A percentile compares a stretch with the other conserved stretches of the same genome.
These are phyloP conservation scores for Cladobotryum mycophilum DNA, from an alignment of 2,329 filamentous ascomycete genomes.

Conservation along the genomic window DNA sequence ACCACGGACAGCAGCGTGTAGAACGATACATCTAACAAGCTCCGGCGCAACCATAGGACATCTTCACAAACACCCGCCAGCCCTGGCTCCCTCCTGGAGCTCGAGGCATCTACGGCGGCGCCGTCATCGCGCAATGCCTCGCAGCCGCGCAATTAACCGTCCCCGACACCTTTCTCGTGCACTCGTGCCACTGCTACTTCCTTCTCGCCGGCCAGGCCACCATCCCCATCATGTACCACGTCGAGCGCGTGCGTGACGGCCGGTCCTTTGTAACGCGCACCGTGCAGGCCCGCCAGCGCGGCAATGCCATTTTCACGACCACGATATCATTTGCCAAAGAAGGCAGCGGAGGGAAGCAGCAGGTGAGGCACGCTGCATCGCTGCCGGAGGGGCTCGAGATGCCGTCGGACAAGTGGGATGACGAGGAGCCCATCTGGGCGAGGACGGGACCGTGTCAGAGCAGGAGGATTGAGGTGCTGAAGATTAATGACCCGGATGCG, in stretches of 20 bases:
- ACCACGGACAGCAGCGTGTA: too few species aligned
- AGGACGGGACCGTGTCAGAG: constrained; percentile 45
- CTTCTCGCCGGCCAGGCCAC: constrained; percentile 80
- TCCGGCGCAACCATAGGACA: constrained; percentile 49
- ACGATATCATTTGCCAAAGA: constrained; percentile 82
- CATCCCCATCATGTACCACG: constrained; percentile 88
- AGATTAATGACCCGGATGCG: constrained; percentile 24
- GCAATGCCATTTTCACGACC: constrained; percentile 88
- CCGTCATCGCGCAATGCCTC: constrained; percentile 87
- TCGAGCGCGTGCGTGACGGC: constrained; percentile 88
- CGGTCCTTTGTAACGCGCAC: constrained; percentile 86
- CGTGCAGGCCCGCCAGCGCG: constrained; percentile 88
- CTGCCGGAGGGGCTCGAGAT: constrained; percentile 43
- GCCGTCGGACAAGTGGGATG: constrained; percentile 34
- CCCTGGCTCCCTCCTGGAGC: constrained; percentile 91
- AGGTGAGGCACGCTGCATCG: constrained; percentile 59
- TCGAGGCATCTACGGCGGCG: constrained; percentile 87
- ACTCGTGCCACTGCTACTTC: constrained; percentile 99
- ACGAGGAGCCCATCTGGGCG: constrained; percentile 45
- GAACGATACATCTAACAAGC: too few species aligned
- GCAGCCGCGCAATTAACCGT: constrained; percentile 86
- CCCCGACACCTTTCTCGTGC: constrained; percentile 69
- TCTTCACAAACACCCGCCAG: constrained; percentile 90
- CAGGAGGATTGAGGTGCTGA: constrained; percentile 35
- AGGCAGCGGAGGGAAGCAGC: constrained; percentile 42